Evolutionary conservation across 352 stramenopile genomes (phyloP).

Genomic region (Phytophthora quininea): DNA sequence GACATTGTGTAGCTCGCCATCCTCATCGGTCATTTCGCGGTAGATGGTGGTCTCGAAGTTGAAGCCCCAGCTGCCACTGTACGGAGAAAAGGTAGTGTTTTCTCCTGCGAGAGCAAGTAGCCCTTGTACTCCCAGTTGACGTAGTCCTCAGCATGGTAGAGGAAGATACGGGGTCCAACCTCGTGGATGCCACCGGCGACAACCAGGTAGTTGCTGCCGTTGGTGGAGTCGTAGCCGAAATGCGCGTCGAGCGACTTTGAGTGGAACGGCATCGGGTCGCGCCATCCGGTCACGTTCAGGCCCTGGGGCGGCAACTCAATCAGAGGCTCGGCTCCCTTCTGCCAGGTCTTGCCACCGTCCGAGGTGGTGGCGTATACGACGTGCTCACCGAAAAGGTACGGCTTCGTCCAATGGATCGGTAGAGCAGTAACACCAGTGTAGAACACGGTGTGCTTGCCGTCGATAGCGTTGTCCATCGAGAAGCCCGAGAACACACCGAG

Average conservation of each 20-base stretch:
- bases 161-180: constrained; percentile 54
- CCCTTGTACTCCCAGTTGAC: constrained; percentile 60
- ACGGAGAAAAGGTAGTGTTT: neutral
- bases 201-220: constrained; percentile 58
- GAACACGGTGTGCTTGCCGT: constrained; percentile 62
- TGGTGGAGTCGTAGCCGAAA: constrained; percentile 22
- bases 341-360: constrained; percentile 59
- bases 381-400: constrained; percentile 64
- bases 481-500: constrained; percentile 72
- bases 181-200: constrained; percentile 54
- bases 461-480: constrained; percentile 46
- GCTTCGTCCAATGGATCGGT: constrained; percentile 47
- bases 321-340: constrained; percentile 47
- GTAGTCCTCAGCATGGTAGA: constrained; percentile 59
- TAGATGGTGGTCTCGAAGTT: too few species aligned
- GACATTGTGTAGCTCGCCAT: too few species aligned
- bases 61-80: too few species aligned
- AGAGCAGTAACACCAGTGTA: constrained; percentile 55
- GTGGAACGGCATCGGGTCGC: constrained; percentile 60
- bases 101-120: constrained; percentile 51
- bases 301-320: constrained; percentile 46
- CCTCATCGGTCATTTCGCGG: too few species aligned
- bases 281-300: constrained; percentile 59
- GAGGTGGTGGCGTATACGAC: constrained; percentile 60
- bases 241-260: constrained; percentile 48